Evolutionary conservation across 2,329 filamentous ascomycete species (phyloP).

Genomic region (Aspergillus novoparasiticus): DNA sequence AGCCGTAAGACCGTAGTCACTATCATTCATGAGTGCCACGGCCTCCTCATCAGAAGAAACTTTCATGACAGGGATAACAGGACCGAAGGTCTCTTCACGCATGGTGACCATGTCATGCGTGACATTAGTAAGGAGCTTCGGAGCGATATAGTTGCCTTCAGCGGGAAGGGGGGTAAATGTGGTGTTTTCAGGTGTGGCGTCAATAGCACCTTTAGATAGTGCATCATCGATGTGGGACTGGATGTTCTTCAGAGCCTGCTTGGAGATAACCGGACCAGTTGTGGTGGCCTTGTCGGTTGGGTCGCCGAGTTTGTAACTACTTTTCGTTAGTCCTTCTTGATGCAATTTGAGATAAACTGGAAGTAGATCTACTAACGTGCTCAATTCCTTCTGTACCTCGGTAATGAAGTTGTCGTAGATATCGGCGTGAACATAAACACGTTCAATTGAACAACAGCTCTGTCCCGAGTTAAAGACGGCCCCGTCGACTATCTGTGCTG

Average conservation of each 20-base stretch:
- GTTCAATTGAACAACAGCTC: slow-evolving; percentile 87
- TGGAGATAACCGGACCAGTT: slow-evolving; percentile 82
- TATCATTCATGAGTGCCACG: slow-evolving; percentile 83
- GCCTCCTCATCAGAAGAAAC: slow-evolving; percentile 79
- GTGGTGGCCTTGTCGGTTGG: slow-evolving; percentile 74
- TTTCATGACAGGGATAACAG: slow-evolving; percentile 84
- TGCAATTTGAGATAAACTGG: fast-evolving
- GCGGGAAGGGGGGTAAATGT: slow-evolving; percentile 69
- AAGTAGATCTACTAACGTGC: slow-evolving; percentile 47
- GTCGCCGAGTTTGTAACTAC: slow-evolving; percentile 60
- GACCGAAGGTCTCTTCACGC: slow-evolving; percentile 91
- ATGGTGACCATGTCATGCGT: slow-evolving; percentile 83
- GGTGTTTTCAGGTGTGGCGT: slow-evolving; percentile 76
- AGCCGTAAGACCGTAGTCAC: slow-evolving; percentile 85
- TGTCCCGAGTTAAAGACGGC: slow-evolving; percentile 93
- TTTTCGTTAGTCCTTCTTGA: not conserved
- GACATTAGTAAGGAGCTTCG: slow-evolving; percentile 76
- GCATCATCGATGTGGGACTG: slow-evolving; percentile 79
- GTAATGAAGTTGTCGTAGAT: slow-evolving; percentile 82
- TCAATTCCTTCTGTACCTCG: slow-evolving; percentile 75
- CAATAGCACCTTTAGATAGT: slow-evolving; percentile 74
- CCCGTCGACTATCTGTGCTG: slow-evolving; percentile 88
- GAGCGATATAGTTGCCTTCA: slow-evolving; percentile 81
- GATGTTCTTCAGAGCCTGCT: slow-evolving; percentile 72
- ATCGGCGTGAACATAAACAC: slow-evolving; percentile 81